Evolutionary conservation across 2,329 filamentous ascomycete species (phyloP).

Genomic region (Colletotrichum sidae): DNA sequence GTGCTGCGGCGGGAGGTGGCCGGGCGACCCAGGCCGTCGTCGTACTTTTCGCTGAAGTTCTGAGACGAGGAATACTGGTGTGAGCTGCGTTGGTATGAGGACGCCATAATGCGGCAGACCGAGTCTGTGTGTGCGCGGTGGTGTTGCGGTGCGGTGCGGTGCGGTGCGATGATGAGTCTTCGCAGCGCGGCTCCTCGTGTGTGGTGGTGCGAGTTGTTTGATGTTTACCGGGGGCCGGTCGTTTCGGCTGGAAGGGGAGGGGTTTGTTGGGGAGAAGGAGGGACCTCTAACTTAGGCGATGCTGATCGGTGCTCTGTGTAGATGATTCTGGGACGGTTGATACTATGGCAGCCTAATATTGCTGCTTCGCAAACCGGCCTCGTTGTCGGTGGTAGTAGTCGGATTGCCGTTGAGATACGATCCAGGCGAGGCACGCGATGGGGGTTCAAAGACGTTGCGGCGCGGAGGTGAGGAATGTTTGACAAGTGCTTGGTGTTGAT

Average conservation of each 20-base stretch:
- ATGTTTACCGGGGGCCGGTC: slow-evolving; percentile 21
- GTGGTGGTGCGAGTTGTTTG: slow-evolving; percentile 16
- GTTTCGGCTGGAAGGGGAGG: slow-evolving; percentile 15
- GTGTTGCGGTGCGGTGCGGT: slow-evolving; percentile 11
- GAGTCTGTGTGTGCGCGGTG: slow-evolving; percentile 5
- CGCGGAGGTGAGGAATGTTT: slow-evolving; percentile 34
- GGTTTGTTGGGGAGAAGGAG: slow-evolving; percentile 24
- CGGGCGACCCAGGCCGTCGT: slow-evolving; percentile 44
- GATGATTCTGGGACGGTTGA: slow-evolving; percentile 11
- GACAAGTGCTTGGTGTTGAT: slow-evolving; percentile 20
- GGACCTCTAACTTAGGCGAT: slow-evolving; percentile 35
- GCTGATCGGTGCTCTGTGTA: slow-evolving; percentile 15
- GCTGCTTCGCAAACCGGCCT: slow-evolving; percentile 9
- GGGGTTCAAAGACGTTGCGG: slow-evolving; percentile 28
- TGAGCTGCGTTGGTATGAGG: slow-evolving; percentile 64
- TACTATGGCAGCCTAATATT: slow-evolving; percentile 1
- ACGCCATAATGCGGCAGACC: slow-evolving; percentile 57
- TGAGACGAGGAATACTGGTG: slow-evolving; percentile 52
- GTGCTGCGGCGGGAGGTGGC: slow-evolving; percentile 55
- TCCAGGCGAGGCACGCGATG: slow-evolving; percentile 16
- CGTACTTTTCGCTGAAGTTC: slow-evolving; percentile 54
- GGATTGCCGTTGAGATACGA: slow-evolving; percentile 29
- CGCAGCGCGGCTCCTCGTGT: slow-evolving; percentile 27
- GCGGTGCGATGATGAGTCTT: slow-evolving; percentile 26
- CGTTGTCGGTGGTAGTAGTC: slow-evolving; percentile 6